These are phyloP conservation scores for Agroathelia rolfsii DNA, from an alignment of 1,284 basidiomycete species.

Conservation along the genomic window DNA sequence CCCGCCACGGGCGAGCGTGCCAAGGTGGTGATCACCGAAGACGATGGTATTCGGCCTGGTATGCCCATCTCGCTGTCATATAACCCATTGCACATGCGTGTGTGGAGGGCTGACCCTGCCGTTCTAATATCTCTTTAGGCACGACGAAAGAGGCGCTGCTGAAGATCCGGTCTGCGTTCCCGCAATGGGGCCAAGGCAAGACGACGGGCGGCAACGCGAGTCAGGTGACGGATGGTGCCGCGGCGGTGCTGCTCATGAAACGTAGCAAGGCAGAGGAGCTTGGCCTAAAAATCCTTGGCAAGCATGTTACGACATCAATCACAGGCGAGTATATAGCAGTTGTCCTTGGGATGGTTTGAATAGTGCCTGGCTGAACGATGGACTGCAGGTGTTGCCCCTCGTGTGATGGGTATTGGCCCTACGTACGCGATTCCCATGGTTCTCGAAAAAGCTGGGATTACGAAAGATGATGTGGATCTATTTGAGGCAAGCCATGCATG, in stretches of 20 bases:
- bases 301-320: constrained; percentile 69
- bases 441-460: constrained; percentile 54
- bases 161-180: constrained; percentile 76
- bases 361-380: constrained; percentile 1
- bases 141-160: constrained; percentile 63
- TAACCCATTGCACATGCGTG: too few relatives aligned
- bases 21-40: constrained; percentile 52
- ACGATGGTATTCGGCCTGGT: constrained; percentile 81
- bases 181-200: constrained; percentile 71
- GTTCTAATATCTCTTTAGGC: too few relatives aligned
- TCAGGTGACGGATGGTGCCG: constrained; percentile 83
- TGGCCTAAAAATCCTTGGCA: constrained; percentile 66
- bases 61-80: too few relatives aligned
- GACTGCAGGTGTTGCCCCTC: constrained; percentile 51
- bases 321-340: constrained; percentile 36
- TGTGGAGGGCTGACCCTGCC: too few relatives aligned
- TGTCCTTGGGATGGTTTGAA: constrained; percentile 3
- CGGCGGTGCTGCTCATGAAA: constrained; percentile 82
- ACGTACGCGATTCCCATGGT: constrained; percentile 63
- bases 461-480: constrained; percentile 66
- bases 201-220: constrained; percentile 89
- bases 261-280: constrained; percentile 75
- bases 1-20: constrained; percentile 42
- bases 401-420: constrained; percentile 82
- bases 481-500: constrained; percentile 48